phyloP scores from a whole-genome alignment of 495 filamentous ascomycete genomes.

The Evansstolkia leycettana region DNA sequence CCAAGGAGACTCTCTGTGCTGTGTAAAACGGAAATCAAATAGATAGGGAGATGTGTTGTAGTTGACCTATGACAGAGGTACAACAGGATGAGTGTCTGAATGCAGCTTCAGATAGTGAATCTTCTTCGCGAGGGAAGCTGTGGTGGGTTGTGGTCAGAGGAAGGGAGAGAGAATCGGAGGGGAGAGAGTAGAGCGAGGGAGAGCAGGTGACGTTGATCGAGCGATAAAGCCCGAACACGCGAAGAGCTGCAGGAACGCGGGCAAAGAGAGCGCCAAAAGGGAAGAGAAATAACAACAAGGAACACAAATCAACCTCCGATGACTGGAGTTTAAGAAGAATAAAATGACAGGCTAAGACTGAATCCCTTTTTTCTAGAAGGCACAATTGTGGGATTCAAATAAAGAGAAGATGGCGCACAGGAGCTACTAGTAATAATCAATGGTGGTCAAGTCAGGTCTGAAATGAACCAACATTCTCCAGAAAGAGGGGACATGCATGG shows the following conservation, averaged over 20 bases:
- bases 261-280: conserved; percentile 16
- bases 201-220: conserved; percentile 25
- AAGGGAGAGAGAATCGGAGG: not conserved
- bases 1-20: conserved; percentile 1
- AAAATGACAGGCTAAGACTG: not conserved
- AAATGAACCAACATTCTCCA: no score
- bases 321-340: not conserved
- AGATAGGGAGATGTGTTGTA: not conserved
- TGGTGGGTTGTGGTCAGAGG: not conserved
- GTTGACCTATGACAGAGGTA: not conserved
- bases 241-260: conserved; percentile 24
- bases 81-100: not conserved
- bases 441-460: no score
- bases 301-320: conserved; percentile 5
- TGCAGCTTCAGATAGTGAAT: no score
- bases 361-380: not conserved
- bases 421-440: no score
- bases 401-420: conserved; percentile 4
- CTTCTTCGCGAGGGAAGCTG: not conserved
- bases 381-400: no score
- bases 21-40: conserved; percentile 3
- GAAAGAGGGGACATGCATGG: no score
- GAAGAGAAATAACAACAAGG: conserved; percentile 4
- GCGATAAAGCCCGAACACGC: conserved; percentile 20
- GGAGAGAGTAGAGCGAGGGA: conserved; percentile 1